Base-by-base conservation (phyloP, 108 stramenopile genomes). In the Nitzschia inconspicua region DNA sequence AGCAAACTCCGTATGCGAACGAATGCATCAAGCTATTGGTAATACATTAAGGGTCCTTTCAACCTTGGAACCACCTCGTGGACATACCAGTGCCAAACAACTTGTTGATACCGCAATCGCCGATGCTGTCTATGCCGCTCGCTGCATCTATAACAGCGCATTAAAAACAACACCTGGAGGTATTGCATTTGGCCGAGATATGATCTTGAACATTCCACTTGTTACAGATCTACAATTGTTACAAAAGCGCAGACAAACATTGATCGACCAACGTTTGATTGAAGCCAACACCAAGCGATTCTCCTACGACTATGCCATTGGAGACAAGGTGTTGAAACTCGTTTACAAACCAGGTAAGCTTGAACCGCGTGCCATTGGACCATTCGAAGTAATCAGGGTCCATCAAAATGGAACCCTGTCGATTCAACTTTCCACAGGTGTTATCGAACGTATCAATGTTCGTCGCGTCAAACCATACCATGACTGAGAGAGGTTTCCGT, bases 391-490 rank as follows among this genome's bases (percentile, higher is more conserved):
- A 1, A 43, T 18, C 22, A 44, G 44, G 47, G 78, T 79, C 30
- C 65, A 67, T 26, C 34, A 44, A 5, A 79, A 79, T 63, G 73
- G 73, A 14, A 75, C 69, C 16, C 19, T 79, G 2, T 71, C 63
- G 1, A 71, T 75, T 34, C 37, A 41, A 39, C 51, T n/a, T n/a
- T n/a, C n/a, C n/a, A n/a, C n/a, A n/a, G n/a, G n/a, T n/a, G n/a
- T n/a, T n/a, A n/a, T n/a, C n/a, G n/a, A n/a, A n/a, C n/a, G n/a
- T n/a, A n/a, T n/a, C n/a, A n/a, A n/a, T n/a, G n/a, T n/a, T n/a
- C n/a, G n/a, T n/a, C n/a, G n/a, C n/a, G n/a, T n/a, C n/a, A n/a
- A n/a, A n/a, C n/a, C n/a, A n/a, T n/a, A n/a, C n/a, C n/a, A n/a
- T n/a, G n/a, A n/a, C n/a, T n/a, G n/a, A n/a, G n/a, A n/a, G n/a